Evolutionary conservation across 2,329 filamentous ascomycete species (phyloP), one percentile per base, ranked within the genome.

Genomic region (Botrytis byssoidea): DNA sequence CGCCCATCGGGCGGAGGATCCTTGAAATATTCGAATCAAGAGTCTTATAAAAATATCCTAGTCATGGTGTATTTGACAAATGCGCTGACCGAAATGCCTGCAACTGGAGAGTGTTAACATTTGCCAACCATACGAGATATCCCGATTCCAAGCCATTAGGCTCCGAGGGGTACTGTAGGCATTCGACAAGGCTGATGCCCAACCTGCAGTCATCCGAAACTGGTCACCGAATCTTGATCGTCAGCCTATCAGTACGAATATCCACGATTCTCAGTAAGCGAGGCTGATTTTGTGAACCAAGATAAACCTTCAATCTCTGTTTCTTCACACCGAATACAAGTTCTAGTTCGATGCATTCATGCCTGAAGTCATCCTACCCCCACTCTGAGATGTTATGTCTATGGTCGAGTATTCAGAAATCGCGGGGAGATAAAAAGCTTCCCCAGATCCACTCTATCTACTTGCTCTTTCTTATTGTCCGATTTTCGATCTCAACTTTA

Each of bases 201-300:
- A 71, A 71, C 42, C 18, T 22, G 16, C 42, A n/a, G 20, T n/a
- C 42, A 48, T 35, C 63, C 55, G 4, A 55, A 65, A 51, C 51
- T 32, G 35, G 35, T 74, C 70, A 75, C 70, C 74, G 73, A 74
- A 74, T 48, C n/a, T 29, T 37, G 35, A 22, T 18, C 37, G 65
- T 29, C 35, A 65, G 37, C 71, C 64, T 61, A 73, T 48, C 57
- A 40, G 42, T n/a, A 32, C 29, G 22, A 42, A 60, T 44, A 71
- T 65, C 44, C 29, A 57, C 25, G 37, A n/a, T 35, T 16, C 1
- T n/a, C 25, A 9, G 44, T 68, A 48, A 73, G 74, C 73, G 59
- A 75, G 74, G 74, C 66, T 73, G 61, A 73, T 51, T 70, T 63
- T 66, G 22, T 67, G 18, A 73, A 63, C 37, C 63, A 64, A 70